These are phyloP conservation scores for Bacterosira constricta DNA, from an alignment of 108 stramenopile genomes.

Conservation along the genomic window DNA sequence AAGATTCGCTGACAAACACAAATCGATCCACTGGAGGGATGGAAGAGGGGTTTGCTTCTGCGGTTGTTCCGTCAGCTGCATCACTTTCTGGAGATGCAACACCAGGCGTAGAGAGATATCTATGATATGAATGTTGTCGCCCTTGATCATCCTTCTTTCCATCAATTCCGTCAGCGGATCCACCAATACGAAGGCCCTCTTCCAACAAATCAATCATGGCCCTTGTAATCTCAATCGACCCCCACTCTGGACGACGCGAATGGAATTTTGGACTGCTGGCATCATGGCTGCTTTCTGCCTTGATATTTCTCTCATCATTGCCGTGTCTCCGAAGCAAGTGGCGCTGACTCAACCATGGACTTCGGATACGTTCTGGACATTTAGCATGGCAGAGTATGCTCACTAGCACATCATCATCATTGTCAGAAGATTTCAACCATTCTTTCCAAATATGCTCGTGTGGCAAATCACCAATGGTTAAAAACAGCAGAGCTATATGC, in stretches of 20 bases:
- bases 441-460: constrained; percentile 85
- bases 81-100: constrained; percentile 27
- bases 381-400: constrained; percentile 86
- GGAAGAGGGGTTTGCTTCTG: neutral
- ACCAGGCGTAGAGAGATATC: constrained; percentile 39
- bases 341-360: constrained; percentile 69
- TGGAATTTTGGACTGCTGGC: constrained; percentile 25
- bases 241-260: constrained; percentile 82
- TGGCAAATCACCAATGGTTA: constrained; percentile 83
- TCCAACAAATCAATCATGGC: constrained; percentile 89
- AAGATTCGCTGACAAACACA: constrained; percentile 85
- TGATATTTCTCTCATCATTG: constrained; percentile 26
- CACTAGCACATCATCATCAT: constrained; percentile 36
- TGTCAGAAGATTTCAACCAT: constrained; percentile 50
- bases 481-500: constrained; percentile 68
- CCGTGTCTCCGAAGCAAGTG: constrained; percentile 55
- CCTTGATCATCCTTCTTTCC: constrained; percentile 44
- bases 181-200: constrained; percentile 67
- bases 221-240: constrained; percentile 89
- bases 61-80: neutral
- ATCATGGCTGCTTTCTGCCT: neutral
- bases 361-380: constrained; percentile 72
- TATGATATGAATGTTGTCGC: neutral
- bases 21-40: constrained; percentile 80
- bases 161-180: constrained; percentile 1